Conservation (phyloP, 2,329 filamentous ascomycete species). For the Verticillium longisporum region DNA sequence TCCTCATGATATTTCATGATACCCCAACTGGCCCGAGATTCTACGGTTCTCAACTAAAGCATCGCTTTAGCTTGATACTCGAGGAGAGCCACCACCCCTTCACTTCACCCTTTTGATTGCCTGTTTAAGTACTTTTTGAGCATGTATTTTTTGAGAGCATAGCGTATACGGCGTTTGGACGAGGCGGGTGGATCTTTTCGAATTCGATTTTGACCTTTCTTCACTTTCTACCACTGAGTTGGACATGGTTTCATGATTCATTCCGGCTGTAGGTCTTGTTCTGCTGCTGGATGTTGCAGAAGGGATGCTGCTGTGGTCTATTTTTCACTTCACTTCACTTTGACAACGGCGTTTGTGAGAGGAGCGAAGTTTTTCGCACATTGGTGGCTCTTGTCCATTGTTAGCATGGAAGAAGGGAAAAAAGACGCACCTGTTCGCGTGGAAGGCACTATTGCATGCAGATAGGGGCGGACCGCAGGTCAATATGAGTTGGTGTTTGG, state of each 20-base stretch:
- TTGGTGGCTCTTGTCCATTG: not conserved
- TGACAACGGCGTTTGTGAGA: constrained; percentile 6
- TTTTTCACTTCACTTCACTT: not conserved
- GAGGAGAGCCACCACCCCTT: not conserved
- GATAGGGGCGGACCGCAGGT: constrained; percentile 6
- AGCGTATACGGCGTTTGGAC: constrained; percentile 30
- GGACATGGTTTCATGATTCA: not conserved
- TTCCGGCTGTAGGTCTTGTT: too few relatives aligned
- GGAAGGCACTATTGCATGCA: not conserved
- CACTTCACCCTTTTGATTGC: not conserved
- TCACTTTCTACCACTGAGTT: not conserved
- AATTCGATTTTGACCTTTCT: not conserved
- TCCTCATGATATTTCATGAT: constrained; percentile 12
- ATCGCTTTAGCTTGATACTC: not conserved
- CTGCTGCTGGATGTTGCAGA: not conserved
- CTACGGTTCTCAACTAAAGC: not conserved
- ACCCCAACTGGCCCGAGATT: constrained; percentile 10
- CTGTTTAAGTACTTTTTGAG: constrained; percentile 9
- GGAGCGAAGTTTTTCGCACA: constrained; percentile 2
- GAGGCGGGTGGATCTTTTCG: constrained; percentile 8
- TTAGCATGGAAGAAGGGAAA: constrained; percentile 11
- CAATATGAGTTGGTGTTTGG: constrained; percentile 4
- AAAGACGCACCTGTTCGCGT: constrained; percentile 9
- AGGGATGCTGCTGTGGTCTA: not conserved
- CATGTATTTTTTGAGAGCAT: constrained; percentile 27